Percentiles rank a stretch among this genome's conserved stretches.
Evolutionary conservation across 2,329 filamentous ascomycete species (phyloP).

Genomic region (Diaporthe aspalathi): DNA sequence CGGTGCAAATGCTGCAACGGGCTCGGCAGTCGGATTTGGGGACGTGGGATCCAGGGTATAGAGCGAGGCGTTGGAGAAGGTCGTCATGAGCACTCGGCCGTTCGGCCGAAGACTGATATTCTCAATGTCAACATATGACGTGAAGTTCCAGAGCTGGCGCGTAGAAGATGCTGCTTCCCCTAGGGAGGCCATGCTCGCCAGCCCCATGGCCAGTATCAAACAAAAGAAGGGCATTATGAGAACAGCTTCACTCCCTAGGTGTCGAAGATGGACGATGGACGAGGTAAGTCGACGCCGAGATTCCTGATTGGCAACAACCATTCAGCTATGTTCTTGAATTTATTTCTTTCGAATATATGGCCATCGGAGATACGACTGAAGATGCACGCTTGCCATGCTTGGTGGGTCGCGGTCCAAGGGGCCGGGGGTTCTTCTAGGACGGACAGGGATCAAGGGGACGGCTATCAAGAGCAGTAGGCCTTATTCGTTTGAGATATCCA

Average conservation of each 20-base stretch:
- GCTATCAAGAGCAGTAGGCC: background rate
- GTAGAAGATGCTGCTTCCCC: background rate
- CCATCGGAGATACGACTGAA: slow-evolving; percentile 3
- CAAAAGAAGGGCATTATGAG: background rate
- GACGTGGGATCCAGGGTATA: slow-evolving; percentile 30
- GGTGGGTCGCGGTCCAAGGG: background rate
- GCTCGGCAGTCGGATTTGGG: slow-evolving; percentile 26
- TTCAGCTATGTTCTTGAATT: background rate
- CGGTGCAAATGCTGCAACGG: slow-evolving; percentile 18
- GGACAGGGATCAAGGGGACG: background rate
- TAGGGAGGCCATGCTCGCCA: slow-evolving; percentile 5
- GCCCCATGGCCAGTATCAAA: background rate
- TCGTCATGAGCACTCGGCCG: slow-evolving; percentile 33
- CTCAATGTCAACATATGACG: slow-evolving; percentile 35
- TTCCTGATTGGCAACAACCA: background rate
- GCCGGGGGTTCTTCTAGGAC: background rate
- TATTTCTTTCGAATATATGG: background rate
- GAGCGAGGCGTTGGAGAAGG: slow-evolving; percentile 26
- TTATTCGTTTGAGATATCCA: background rate
- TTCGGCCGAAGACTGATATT: slow-evolving; percentile 32
- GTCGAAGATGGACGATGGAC: background rate
- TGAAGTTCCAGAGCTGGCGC: slow-evolving; percentile 32
- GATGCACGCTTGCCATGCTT: background rate
- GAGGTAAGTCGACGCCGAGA: background rate
- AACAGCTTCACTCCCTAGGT: background rate